A percentile compares a stretch with the other conserved stretches of the same genome.
These are phyloP conservation scores for Nannochloropsis oceanica DNA, from an alignment of 108 stramenopile genomes.

Conservation along the genomic window DNA sequence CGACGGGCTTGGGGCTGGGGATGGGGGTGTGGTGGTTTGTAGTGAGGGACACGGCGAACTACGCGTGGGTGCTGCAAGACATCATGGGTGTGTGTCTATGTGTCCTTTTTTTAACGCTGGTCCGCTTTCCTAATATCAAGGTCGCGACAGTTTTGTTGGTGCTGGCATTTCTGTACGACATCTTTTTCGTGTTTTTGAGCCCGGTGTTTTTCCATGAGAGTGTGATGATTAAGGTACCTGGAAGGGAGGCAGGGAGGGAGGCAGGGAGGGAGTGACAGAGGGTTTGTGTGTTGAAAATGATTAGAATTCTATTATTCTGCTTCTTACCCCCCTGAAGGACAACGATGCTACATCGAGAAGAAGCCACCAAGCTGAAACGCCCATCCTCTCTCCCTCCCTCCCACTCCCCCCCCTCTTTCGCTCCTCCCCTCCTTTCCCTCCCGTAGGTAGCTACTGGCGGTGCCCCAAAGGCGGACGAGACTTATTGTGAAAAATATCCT, in stretches of 20 bases:
- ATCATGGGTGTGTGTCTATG: constrained; percentile 70
- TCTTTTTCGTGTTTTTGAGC: constrained; percentile 75
- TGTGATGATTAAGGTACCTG: constrained; percentile 70
- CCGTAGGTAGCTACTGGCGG: constrained; percentile 26
- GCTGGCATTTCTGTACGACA: constrained; percentile 67
- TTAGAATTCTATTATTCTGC: too few relatives aligned
- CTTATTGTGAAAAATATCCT: constrained; percentile 70
- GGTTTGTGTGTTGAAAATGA: background rate
- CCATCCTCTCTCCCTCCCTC: too few relatives aligned
- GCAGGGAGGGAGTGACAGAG: background rate
- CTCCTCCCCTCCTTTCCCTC: background rate
- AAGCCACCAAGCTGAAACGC: too few relatives aligned
- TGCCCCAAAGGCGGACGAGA: constrained; percentile 44
- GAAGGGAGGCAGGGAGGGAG: constrained; percentile 38
- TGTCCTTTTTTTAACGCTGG: constrained; percentile 54
- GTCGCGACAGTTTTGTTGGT: constrained; percentile 58
- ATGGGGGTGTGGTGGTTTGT: constrained; percentile 15
- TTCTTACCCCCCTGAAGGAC: too few relatives aligned
- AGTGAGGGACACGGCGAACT: constrained; percentile 1
- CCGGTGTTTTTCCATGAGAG: constrained; percentile 55
- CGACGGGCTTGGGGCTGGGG: background rate
- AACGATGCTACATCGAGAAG: too few relatives aligned
- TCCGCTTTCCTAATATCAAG: constrained; percentile 37
- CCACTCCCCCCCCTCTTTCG: background rate
- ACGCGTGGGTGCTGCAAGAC: constrained; percentile 68